Percentiles rank a stretch among this genome's conserved stretches.
Conservation (phyloP, 2,329 filamentous ascomycete genomes). For the Simplicillium aogashimaense region DNA sequence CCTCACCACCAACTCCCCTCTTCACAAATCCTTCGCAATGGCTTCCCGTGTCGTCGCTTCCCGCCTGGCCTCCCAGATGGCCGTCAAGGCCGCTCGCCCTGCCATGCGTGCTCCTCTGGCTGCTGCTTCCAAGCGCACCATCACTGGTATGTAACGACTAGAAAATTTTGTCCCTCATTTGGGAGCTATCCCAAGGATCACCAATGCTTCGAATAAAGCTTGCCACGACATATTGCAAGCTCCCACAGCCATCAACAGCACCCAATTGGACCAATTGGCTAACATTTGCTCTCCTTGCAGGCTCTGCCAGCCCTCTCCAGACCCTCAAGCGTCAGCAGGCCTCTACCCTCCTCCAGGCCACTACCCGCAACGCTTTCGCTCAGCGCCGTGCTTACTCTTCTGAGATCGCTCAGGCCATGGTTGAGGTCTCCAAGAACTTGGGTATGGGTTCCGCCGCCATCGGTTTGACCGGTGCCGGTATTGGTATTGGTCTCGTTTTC, state of each 20-base stretch:
- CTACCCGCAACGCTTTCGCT: constrained; percentile 55
- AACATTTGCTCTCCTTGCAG: constrained; percentile 22
- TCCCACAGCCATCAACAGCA: constrained; percentile 1
- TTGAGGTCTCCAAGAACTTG: constrained; percentile 84
- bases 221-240: background rate
- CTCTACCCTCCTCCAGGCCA: constrained; percentile 55
- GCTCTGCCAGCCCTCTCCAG: constrained; percentile 56
- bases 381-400: constrained; percentile 73
- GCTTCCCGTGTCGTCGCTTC: constrained; percentile 69
- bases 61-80: constrained; percentile 68
- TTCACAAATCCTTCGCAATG: constrained; percentile 61
- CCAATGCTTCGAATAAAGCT: background rate
- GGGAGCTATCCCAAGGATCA: background rate
- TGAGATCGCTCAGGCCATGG: constrained; percentile 80
- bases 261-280: constrained; percentile 18
- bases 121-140: constrained; percentile 64
- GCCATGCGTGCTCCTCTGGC: constrained; percentile 55
- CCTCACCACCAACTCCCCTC: constrained; percentile 24
- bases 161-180: constrained; percentile 17
- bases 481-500: constrained; percentile 94
- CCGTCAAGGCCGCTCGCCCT: constrained; percentile 69
- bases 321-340: constrained; percentile 66
- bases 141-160: constrained; percentile 50
- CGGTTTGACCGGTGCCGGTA: constrained; percentile 85
- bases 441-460: constrained; percentile 86